Evolutionary conservation across 768 basidiomycete species (phyloP), one percentile per base, ranked within the genome.

Genomic region (Podaxis rugospora): DNA sequence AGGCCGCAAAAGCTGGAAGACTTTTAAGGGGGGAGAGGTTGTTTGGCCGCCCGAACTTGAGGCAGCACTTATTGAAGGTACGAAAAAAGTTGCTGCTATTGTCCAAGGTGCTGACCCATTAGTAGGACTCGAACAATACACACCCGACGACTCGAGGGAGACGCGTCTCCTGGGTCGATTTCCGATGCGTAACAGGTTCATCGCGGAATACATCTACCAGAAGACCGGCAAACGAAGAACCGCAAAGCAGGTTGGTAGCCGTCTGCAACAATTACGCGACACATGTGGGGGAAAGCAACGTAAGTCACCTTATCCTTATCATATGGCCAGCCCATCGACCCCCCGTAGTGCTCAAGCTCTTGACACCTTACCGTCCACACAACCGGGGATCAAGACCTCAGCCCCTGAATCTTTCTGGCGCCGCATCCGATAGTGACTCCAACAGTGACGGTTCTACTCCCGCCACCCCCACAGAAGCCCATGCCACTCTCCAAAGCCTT

Each of bases 41-140:
- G 89, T 92, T 21, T 91, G 90, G 90, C 90, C 90, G 55, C 88
- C 86, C 10, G 82, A 87, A 66, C 83, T 92, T 54, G 90, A 92
- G 75, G 88, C 86, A 28, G 87, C 87, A 42, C 77, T 92, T 65
- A 80, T 92, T 46, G 86, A 90, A 80, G 90, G 90, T 87, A 63
- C 46, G 74, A 51, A 16, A 23, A 51, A 52, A 27, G 51, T 57
- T 63, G 47, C 5, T 37, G 36, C 51, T 18, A 9, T 44, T 49
- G 14, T 67, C 9, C 18, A 50, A 57, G 27, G 55, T 59, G 32
- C 37, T 57, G 16, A 46, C 42, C 40, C 47, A 61, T 67, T 62
- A 64, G 52, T 55, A 91, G 89, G 87, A n/a, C 83, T 85, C 59
- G 85, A 83, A 70, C 83, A 80, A 46, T 92, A 91, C 66, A 80